Evolutionary conservation across 2,329 filamentous ascomycete genomes (phyloP), one percentile per base, ranked within the genome.

Genomic region (Paecilomyces sp.): DNA sequence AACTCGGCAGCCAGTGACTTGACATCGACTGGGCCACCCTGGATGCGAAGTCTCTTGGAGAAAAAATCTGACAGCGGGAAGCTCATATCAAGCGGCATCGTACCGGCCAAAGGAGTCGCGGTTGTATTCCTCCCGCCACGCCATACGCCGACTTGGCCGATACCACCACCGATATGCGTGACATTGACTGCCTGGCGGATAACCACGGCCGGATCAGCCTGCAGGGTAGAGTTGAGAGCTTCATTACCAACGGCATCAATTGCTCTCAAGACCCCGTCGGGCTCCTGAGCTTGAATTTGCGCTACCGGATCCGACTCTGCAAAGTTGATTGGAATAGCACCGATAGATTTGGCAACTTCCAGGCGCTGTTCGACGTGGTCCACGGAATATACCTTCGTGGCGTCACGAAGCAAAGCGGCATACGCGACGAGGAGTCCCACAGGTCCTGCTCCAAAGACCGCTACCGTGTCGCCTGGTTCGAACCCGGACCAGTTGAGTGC

Each of bases 21-120:
- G 64, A 88, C 85, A 62, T 88, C 88, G 73, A 85, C 88, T 67
- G 88, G 85, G 0, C 85, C 85, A 2, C 83, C 86, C 9, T 83
- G 81, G 2, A 88, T 85, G 15, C 28, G 58, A 57, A 65, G 56
- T 70, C 81, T 84, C 79, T 88, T 88, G 65, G 88, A 85, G 65
- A 88, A 88, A 0, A 88, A 75, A 70, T 88, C 88, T 59, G 86
- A 85, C 65, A 88, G 88, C 58, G 81, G 85, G 30, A 88, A 75
- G 62, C 84, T 76, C 58, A 88, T 80, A 62, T 86, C 87, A 1
- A 85, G 84, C 65, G 83, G 80, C 67, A 88, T 85, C 33, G 82
- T 82, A 62, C 79, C 81, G 1, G 83, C 84, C 1, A 79, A 79
- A 12, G 78, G 75, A 47, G 78, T 77, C 1, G 85, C 81, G 2